phyloP scores from a whole-genome alignment of 108 stramenopile species.

The Epithemia pelagica region DNA sequence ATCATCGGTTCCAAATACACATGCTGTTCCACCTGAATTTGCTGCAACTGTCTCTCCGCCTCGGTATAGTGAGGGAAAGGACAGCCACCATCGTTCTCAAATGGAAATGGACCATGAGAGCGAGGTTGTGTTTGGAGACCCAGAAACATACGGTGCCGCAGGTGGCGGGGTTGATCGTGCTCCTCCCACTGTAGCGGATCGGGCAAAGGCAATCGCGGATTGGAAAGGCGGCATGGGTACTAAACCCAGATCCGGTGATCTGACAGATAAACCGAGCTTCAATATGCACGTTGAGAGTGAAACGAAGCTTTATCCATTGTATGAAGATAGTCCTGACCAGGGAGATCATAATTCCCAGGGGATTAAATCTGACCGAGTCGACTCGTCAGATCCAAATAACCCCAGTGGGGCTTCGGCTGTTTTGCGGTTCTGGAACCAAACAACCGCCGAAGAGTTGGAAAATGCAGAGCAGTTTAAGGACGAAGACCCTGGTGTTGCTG shows the following conservation, averaged over 20 bases:
- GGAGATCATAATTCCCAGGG: background rate
- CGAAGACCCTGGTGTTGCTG: background rate
- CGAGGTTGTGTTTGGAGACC: background rate
- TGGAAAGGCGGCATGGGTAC: background rate
- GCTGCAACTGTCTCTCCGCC: background rate
- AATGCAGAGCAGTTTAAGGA: background rate
- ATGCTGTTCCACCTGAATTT: background rate
- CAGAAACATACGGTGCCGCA: background rate
- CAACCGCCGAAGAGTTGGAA: background rate
- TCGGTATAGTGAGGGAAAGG: background rate
- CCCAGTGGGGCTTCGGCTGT: background rate
- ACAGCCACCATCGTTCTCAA: background rate
- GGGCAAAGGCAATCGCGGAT: background rate
- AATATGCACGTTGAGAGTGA: background rate
- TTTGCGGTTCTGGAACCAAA: background rate
- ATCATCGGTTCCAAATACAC: background rate
- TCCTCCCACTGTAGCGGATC: background rate
- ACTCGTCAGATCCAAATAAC: background rate
- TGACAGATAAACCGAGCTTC: background rate
- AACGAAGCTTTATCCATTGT: background rate
- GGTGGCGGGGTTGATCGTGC: background rate
- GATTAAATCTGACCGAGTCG: background rate
- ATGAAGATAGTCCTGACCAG: background rate
- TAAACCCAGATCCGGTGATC: background rate
- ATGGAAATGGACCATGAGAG: background rate